Evolutionary conservation across 495 filamentous ascomycete genomes (phyloP).

Genomic region (Annulohypoxylon maeteangense): DNA sequence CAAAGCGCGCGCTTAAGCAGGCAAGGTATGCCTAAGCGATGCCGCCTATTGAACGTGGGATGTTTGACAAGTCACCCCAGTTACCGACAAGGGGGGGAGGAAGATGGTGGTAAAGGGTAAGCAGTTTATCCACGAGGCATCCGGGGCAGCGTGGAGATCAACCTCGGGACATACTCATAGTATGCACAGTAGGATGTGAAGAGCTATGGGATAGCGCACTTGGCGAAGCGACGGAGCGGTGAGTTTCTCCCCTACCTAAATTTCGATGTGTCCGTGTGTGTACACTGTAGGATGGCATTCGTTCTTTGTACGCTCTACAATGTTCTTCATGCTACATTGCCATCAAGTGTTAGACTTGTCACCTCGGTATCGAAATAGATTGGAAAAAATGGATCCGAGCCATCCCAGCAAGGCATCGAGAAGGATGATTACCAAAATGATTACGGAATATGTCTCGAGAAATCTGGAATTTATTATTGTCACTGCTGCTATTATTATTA

Average conservation of each 20-base stretch:
- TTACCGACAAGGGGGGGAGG: background rate
- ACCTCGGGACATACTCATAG: background rate
- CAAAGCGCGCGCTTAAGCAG: background rate
- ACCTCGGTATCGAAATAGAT: slow-evolving; percentile 39
- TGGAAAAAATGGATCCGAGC: slow-evolving; percentile 18
- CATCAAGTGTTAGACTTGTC: slow-evolving; percentile 9
- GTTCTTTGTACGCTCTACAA: slow-evolving; percentile 2
- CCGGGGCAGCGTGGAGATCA: background rate
- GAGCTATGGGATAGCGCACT: background rate
- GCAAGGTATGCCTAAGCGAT: background rate
- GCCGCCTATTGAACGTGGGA: background rate
- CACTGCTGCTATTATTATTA: slow-evolving; percentile 14
- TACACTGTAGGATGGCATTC: background rate
- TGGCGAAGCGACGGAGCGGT: slow-evolving; percentile 5
- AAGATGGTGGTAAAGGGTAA: background rate
- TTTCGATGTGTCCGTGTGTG: no score
- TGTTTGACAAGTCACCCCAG: background rate
- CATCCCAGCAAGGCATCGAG: slow-evolving; percentile 5
- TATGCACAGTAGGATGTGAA: no score
- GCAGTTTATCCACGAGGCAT: background rate
- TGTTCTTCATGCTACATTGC: slow-evolving; percentile 1
- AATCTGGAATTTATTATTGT: background rate
- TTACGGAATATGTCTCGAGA: slow-evolving; percentile 27
- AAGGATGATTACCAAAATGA: slow-evolving; percentile 1
- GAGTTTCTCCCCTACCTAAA: background rate